Percentiles rank a stretch among this genome's conserved stretches.
Conservation (phyloP, 352 stramenopile species). For the Globisporangium orthogonon region DNA sequence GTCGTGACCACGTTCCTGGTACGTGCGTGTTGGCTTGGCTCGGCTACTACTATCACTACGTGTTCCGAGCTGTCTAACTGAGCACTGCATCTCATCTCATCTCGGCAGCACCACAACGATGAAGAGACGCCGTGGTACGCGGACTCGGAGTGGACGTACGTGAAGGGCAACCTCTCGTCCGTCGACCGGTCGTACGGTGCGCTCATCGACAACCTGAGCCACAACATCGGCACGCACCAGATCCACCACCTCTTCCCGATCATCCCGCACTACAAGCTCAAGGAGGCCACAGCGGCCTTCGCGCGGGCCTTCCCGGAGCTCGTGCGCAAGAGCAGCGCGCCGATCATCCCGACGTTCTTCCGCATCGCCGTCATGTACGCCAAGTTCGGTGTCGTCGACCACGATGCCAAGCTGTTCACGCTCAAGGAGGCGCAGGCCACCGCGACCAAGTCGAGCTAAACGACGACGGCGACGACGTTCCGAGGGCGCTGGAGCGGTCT, state of each 20-base stretch:
- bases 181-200: slow-evolving; percentile 76
- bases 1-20: slow-evolving; percentile 81
- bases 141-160: slow-evolving; percentile 80
- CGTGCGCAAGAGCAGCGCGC: slow-evolving; percentile 58
- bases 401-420: slow-evolving; percentile 59
- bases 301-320: slow-evolving; percentile 65
- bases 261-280: slow-evolving; percentile 84
- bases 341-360: slow-evolving; percentile 62
- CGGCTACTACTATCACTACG: too few species aligned
- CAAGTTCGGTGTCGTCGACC: slow-evolving; percentile 62
- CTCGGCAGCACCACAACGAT: slow-evolving; percentile 63
- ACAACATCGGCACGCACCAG: slow-evolving; percentile 86
- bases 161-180: slow-evolving; percentile 77
- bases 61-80: too few species aligned
- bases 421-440: slow-evolving; percentile 47
- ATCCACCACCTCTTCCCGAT: slow-evolving; percentile 85
- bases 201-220: slow-evolving; percentile 77
- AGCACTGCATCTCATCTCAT: too few species aligned
- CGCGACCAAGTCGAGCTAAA: slow-evolving; percentile 19
- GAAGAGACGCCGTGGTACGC: slow-evolving; percentile 80
- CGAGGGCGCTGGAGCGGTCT: too few species aligned
- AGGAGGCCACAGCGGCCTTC: slow-evolving; percentile 55
- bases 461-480: not conserved
- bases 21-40: not conserved
- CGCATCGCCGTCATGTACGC: slow-evolving; percentile 56